Conservation (phyloP, 1,139 yeast species). For the Meyerozyma athensensis region DNA sequence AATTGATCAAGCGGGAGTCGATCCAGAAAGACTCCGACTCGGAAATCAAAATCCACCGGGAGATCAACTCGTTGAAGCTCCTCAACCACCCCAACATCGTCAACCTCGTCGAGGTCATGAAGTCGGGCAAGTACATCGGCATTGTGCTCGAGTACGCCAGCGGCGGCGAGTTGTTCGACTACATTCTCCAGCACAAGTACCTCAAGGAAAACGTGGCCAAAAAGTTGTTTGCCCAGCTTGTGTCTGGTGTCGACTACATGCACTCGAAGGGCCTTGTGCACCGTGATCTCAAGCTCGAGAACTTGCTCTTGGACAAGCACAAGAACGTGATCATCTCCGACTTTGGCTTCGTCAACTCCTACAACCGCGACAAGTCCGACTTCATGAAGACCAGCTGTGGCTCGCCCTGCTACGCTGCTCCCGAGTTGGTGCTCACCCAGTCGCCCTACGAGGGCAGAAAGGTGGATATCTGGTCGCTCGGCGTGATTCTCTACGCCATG, state of each 20-base stretch:
- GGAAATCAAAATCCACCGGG: conserved; percentile 86
- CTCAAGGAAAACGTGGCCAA: conserved; percentile 84
- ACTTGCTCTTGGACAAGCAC: conserved; percentile 71
- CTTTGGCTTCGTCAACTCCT: conserved; percentile 91
- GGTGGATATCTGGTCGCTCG: conserved; percentile 96
- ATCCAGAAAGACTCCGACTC: conserved; percentile 80
- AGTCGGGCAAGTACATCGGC: conserved; percentile 91
- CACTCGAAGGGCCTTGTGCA: conserved; percentile 81
- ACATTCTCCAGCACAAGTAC: conserved; percentile 80
- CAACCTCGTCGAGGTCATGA: conserved; percentile 84
- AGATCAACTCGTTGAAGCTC: conserved; percentile 82
- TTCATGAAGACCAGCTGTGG: conserved; percentile 96
- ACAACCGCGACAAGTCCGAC: conserved; percentile 58
- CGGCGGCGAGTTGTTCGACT: conserved; percentile 95
- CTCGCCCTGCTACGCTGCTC: conserved; percentile 98
- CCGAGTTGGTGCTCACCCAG: conserved; percentile 86
- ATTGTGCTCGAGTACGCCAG: conserved; percentile 94
- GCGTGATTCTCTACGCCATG: conserved; percentile 94
- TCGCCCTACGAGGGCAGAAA: conserved; percentile 89
- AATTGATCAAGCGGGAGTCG: conserved; percentile 80
- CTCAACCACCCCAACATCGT: conserved; percentile 93
- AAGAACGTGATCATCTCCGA: conserved; percentile 76
- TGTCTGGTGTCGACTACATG: conserved; percentile 89
- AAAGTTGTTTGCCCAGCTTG: conserved; percentile 83
- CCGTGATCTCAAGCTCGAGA: conserved; percentile 71